phyloP scores from a whole-genome alignment of 176 grass and related monocot genomes.

The Aegilops umbellulata region DNA sequence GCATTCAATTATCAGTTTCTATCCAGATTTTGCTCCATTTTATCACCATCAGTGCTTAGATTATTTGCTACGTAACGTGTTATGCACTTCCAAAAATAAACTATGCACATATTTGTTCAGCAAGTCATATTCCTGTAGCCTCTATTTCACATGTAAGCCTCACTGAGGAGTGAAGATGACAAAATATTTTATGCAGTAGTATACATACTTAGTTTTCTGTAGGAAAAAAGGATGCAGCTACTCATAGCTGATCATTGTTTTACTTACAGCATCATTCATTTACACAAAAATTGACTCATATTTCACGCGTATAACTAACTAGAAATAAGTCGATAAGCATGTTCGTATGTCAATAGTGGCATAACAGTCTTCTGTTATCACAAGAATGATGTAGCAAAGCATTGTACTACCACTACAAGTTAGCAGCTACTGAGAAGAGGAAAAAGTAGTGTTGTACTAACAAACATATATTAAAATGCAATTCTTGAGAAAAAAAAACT shows the following conservation, averaged over 20 bases:
- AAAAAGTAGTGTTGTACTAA: neutral
- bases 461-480: neutral
- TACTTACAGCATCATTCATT: neutral
- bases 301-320: neutral
- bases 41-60: slow-evolving; percentile 1
- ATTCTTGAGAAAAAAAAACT: neutral
- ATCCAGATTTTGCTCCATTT: neutral
- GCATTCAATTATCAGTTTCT: slow-evolving; percentile 5
- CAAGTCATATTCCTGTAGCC: neutral
- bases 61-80: neutral
- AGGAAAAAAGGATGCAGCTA: neutral
- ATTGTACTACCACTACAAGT: neutral
- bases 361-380: slow-evolving; percentile 5
- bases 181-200: neutral
- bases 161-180: neutral
- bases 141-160: slow-evolving; percentile 6
- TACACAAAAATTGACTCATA: too few relatives aligned
- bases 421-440: neutral
- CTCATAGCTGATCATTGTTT: neutral
- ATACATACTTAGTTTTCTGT: neutral
- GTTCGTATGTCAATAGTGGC: neutral
- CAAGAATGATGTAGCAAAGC: neutral
- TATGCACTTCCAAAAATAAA: neutral
- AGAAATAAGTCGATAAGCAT: neutral
- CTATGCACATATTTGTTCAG: slow-evolving; percentile 16